Conservation (phyloP, 2,329 filamentous ascomycete species). For the Akanthomyces dipterigenus region DNA sequence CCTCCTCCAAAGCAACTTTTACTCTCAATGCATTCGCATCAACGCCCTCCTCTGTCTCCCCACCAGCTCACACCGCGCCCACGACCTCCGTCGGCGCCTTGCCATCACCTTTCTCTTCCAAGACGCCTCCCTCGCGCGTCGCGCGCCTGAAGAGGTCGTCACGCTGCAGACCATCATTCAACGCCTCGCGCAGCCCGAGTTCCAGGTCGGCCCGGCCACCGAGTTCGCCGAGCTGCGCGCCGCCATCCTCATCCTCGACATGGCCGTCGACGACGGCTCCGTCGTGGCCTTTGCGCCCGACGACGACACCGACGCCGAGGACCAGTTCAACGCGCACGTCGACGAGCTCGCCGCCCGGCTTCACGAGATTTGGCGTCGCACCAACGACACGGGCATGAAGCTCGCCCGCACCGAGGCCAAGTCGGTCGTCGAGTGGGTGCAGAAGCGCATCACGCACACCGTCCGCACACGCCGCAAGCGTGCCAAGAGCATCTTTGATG, state of each 20-base stretch:
- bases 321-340: constrained; percentile 61
- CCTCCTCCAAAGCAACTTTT: constrained; percentile 40
- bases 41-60: constrained; percentile 55
- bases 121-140: constrained; percentile 35
- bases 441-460: constrained; percentile 62
- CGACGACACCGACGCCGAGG: constrained; percentile 24
- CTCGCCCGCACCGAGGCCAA: constrained; percentile 72
- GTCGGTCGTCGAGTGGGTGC: constrained; percentile 65
- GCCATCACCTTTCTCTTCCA: constrained; percentile 58
- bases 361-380: constrained; percentile 51
- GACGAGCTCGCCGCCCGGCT: constrained; percentile 59
- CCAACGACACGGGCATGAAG: constrained; percentile 67
- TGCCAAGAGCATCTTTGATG: constrained; percentile 46
- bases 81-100: constrained; percentile 59
- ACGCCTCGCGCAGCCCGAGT: constrained; percentile 42
- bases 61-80: constrained; percentile 38
- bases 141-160: constrained; percentile 35
- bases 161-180: constrained; percentile 37
- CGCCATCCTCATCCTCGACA: constrained; percentile 61
- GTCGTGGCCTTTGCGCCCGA: constrained; percentile 18
- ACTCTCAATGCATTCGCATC: constrained; percentile 44
- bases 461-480: constrained; percentile 58
- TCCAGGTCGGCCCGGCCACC: constrained; percentile 47
- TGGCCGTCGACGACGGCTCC: constrained; percentile 61
- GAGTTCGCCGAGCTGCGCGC: constrained; percentile 65